Evolutionary conservation across 179 eudicot species (phyloP), one percentile per base, ranked within the genome.

Genomic region (Camellia oleifera): DNA sequence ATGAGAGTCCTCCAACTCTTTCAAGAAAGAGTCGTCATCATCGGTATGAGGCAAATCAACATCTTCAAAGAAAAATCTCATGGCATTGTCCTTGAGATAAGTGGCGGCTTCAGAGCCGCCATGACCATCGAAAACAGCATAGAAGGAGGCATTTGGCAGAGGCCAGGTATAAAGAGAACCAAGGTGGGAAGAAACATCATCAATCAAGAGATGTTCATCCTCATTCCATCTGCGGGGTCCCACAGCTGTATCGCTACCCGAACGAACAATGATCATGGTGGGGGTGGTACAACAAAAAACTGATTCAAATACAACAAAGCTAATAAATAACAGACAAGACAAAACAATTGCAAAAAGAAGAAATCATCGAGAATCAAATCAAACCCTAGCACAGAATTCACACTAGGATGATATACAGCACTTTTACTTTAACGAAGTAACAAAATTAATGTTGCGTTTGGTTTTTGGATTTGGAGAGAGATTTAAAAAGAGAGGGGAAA

Each of bases 101-200:
- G 92, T 83, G 7, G 98, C 93, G 3, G 98, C 99, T 73, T 92
- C 91, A 58, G 96, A 85, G 13, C 98, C 99, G 20, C 98, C 98
- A 80, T 96, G 99, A 54, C 99, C 99, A 72, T 96, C 98, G 82
- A 96, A 96, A 20, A 95, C 93, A 14, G 88, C 99, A 77, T 91
- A 96, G 78, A 96, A 94, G 46, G 99, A 89, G 83, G 91, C 1
- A 26, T 26, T 87, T 2, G 98, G 94, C 77, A 85, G 76, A 48
- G 93, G 86, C 83, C 91, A 94, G 67, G 65, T 80, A 79, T 87
- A 88, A 14, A 75, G 83, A n/a, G 90, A 76, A 14, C 92, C 93
- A 78, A 94, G 64, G 42, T 89, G 93, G 67, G 89, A 53, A 11
- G 89, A 86, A n/a, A 96, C 88, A 87, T 94, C 96, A 82, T 96